Base-by-base conservation (phyloP, 306 rosid species). In the Prunus mume region DNA sequence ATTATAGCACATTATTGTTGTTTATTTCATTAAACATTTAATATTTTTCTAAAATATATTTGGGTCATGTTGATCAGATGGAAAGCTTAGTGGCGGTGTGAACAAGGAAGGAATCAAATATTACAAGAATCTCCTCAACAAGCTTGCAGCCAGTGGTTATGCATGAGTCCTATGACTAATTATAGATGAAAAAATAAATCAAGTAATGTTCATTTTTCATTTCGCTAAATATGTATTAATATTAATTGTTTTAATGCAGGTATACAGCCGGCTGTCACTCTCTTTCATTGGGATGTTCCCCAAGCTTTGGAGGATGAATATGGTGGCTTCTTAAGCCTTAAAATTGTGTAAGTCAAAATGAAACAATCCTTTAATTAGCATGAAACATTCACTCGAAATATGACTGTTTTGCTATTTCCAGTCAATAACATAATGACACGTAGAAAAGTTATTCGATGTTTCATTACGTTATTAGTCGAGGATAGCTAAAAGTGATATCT, bases 261-360 rank as follows among this genome's bases (percentile, higher is more conserved):
- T 46, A 1, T 78, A 70, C 28, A 45, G 52, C 87, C 87, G 2
- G 76, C 50, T 65, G 86, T 79, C 46, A 86, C 86, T 12, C 54
- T 83, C 68, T 83, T 86, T 19, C 87, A 81, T 15, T 86, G 80
- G 82, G 87, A 83, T 76, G 67, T 76, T 69, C 85, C 89, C 20
- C 82, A 83, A 34, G 52, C 87, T 30, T 61, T 85, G 14, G 77
- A 82, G 65, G 79, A 79, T 18, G 72, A 79, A 55, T 85, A 67
- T 25, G 79, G 80, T 4, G 80, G 88, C 11, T 82, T 85, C 80
- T 77, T 82, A 49, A 82, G 82, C 47, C 75, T 68, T 82, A 28
- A 24, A 30, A 32, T 86, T 19, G 83, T 83, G 87, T 83, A 63
- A 75, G 89, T 74, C 12, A 19, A 57, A 52, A 52, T 17, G 20